Conservation (phyloP, 805 yeast species). For the Candida golubevii region DNA sequence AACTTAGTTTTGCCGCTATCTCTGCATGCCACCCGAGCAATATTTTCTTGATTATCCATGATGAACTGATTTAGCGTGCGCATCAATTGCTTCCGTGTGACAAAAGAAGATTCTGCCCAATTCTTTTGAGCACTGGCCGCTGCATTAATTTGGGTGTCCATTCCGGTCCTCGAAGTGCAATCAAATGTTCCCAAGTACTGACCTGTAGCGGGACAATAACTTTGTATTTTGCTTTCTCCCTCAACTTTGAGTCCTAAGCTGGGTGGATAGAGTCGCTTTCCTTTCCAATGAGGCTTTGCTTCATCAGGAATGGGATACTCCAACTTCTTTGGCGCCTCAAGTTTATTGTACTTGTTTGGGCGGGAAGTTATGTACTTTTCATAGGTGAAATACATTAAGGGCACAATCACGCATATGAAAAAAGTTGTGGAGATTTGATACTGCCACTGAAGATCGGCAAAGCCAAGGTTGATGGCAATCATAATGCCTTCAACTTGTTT, state of each 20-base stretch:
- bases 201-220: slow-evolving; percentile 96
- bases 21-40: slow-evolving; percentile 91
- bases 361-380: slow-evolving; percentile 33
- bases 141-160: slow-evolving; percentile 56
- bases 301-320: slow-evolving; percentile 63
- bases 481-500: slow-evolving; percentile 13
- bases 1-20: slow-evolving; percentile 95
- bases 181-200: slow-evolving; percentile 73
- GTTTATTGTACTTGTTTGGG: slow-evolving; percentile 38
- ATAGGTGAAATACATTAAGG: slow-evolving; percentile 31
- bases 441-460: slow-evolving; percentile 41
- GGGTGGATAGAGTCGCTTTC: slow-evolving; percentile 64
- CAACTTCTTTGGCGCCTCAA: slow-evolving; percentile 46
- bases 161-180: slow-evolving; percentile 62
- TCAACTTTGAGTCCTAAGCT: slow-evolving; percentile 51
- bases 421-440: slow-evolving; percentile 43
- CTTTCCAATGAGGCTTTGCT: slow-evolving; percentile 90
- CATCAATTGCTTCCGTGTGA: slow-evolving; percentile 65
- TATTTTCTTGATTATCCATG: slow-evolving; percentile 73
- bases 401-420: slow-evolving; percentile 36
- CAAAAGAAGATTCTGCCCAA: slow-evolving; percentile 53
- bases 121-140: slow-evolving; percentile 52
- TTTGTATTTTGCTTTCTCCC: slow-evolving; percentile 69
- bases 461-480: slow-evolving; percentile 41
- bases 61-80: slow-evolving; percentile 68